A percentile compares a stretch with the other conserved stretches of the same genome.
Conservation (phyloP, 208 protist species). For the Tritrichomonas foetus region DNA sequence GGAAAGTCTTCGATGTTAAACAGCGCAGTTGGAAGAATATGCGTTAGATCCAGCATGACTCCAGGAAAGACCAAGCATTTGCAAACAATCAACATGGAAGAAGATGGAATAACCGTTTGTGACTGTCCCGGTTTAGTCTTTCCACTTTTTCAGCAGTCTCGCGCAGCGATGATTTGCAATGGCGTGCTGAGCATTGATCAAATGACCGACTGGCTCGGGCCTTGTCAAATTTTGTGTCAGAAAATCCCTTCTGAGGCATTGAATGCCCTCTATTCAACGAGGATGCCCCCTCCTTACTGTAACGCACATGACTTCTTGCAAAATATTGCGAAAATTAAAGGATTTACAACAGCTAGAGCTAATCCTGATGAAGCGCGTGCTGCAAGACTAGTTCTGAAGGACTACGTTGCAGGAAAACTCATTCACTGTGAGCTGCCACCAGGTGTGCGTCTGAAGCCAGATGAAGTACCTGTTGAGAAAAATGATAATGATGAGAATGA, state of each 20-base stretch:
- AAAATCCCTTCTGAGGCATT: background rate
- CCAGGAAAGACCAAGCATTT: slow-evolving; percentile 43
- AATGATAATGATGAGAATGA: background rate
- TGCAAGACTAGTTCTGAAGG: slow-evolving; percentile 18
- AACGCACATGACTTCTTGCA: background rate
- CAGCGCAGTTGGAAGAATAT: background rate
- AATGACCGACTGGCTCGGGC: slow-evolving; percentile 23
- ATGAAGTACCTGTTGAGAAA: background rate
- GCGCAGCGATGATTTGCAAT: slow-evolving; percentile 20
- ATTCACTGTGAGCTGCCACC: slow-evolving; percentile 11
- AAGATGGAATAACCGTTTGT: slow-evolving; percentile 42
- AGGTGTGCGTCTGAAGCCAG: background rate
- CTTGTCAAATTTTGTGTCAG: background rate
- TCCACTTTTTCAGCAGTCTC: background rate
- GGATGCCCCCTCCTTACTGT: background rate
- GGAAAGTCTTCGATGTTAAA: slow-evolving; percentile 40
- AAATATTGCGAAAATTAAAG: background rate
- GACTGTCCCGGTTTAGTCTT: slow-evolving; percentile 39
- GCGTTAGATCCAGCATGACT: background rate
- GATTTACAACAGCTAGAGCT: background rate
- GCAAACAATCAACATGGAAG: slow-evolving; percentile 39
- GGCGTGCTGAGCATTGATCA: slow-evolving; percentile 20
- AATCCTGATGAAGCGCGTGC: background rate
- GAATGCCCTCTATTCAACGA: background rate
- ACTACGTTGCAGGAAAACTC: slow-evolving; percentile 27